Evolutionary conservation across 2,329 filamentous ascomycete species (phyloP).

Genomic region (Fusarium ambrosium): DNA sequence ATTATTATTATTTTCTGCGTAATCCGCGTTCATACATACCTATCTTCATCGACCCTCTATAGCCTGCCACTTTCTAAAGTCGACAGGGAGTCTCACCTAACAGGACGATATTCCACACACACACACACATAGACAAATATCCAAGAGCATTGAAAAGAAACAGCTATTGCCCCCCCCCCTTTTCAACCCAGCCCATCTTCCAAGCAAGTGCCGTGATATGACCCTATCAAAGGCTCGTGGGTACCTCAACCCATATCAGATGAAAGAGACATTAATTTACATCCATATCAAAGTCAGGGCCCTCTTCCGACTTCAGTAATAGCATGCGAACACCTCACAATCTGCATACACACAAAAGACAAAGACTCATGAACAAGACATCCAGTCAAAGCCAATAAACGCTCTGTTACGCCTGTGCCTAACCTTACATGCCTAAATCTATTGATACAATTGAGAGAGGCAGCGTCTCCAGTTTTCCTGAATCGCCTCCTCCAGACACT

Average conservation of each 20-base stretch:
- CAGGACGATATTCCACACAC: too few species aligned
- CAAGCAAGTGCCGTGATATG: not conserved
- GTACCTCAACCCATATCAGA: not conserved
- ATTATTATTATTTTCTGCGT: too few species aligned
- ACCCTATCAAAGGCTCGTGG: not conserved
- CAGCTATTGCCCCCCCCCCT: too few species aligned
- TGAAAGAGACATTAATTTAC: not conserved
- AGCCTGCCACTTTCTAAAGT: not conserved
- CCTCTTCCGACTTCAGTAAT: too few species aligned
- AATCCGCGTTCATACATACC: not conserved
- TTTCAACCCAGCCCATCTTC: not conserved
- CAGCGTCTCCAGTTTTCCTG: conserved; percentile 24
- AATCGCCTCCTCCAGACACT: conserved; percentile 4
- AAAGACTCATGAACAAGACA: not conserved
- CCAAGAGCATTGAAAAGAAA: not conserved
- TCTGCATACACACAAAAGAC: too few species aligned
- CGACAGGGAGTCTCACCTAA: not conserved
- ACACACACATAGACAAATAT: not conserved
- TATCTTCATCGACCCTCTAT: not conserved
- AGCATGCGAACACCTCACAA: too few species aligned
- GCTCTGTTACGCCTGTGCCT: conserved; percentile 44
- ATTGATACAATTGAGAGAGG: conserved; percentile 41
- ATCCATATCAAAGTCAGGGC: too few species aligned
- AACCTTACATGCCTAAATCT: conserved; percentile 45
- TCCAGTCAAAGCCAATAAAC: conserved; percentile 18